Conservation (phyloP, 2,329 filamentous ascomycete species). For the Colletotrichum chrysophilum region DNA sequence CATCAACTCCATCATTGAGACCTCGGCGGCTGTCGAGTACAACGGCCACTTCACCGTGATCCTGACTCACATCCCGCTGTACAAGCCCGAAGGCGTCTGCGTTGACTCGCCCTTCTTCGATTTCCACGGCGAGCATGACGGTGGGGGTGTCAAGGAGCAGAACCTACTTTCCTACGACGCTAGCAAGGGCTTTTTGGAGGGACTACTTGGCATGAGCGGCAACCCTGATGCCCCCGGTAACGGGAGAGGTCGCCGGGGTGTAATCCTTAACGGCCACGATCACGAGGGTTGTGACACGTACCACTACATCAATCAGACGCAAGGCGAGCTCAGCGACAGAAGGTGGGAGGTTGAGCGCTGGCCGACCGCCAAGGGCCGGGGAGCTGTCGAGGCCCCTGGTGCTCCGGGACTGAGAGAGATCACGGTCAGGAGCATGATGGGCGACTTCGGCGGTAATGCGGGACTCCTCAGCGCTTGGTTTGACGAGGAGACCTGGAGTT, state of each 20-base stretch:
- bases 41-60: conserved; percentile 78
- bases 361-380: conserved; percentile 44
- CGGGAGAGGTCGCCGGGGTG: conserved; percentile 73
- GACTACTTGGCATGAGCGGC: conserved; percentile 79
- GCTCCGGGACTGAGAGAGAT: conserved; percentile 80
- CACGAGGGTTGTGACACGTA: conserved; percentile 92
- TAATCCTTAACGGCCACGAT: conserved; percentile 93
- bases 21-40: conserved; percentile 64
- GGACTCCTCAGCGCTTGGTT: conserved; percentile 92
- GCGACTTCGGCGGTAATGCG: conserved; percentile 89
- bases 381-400: conserved; percentile 45
- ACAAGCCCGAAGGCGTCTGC: conserved; percentile 83
- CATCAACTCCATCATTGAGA: conserved; percentile 70
- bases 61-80: conserved; percentile 89
- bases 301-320: conserved; percentile 76
- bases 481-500: conserved; percentile 73
- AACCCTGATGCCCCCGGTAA: conserved; percentile 60
- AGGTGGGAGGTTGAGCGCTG: conserved; percentile 58
- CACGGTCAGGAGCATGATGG: conserved; percentile 98
- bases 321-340: conserved; percentile 44
- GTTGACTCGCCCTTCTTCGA: conserved; percentile 84
- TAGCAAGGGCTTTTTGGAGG: conserved; percentile 79
- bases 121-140: conserved; percentile 69
- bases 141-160: conserved; percentile 84
- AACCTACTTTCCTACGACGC: conserved; percentile 82